Conservation (phyloP, 2,329 filamentous ascomycete species). For the Ilyonectria destructans region DNA sequence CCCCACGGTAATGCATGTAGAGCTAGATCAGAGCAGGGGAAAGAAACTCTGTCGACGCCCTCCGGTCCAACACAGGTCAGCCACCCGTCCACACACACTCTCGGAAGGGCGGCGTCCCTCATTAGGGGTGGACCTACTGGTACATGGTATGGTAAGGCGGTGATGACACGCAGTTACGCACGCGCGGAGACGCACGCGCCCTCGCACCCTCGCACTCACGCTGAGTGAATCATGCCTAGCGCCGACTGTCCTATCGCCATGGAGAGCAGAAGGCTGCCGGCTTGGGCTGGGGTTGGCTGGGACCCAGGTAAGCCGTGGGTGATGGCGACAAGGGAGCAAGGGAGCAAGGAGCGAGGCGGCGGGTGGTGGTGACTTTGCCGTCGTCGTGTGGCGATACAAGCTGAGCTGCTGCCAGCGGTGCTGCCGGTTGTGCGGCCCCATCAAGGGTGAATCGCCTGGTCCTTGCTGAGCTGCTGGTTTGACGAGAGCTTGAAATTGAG, state of each 20-base stretch:
- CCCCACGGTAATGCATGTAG: constrained; percentile 7
- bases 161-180: constrained; percentile 48
- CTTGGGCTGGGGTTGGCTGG: constrained; percentile 13
- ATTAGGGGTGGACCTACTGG: constrained; percentile 32
- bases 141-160: constrained; percentile 14
- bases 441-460: constrained; percentile 11
- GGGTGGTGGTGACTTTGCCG: constrained; percentile 12
- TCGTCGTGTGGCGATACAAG: constrained; percentile 27
- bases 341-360: constrained; percentile 4
- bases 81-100: constrained; percentile 34
- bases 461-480: constrained; percentile 18
- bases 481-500: constrained; percentile 9
- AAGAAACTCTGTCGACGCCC: constrained; percentile 12
- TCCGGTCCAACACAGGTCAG: constrained; percentile 32
- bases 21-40: constrained; percentile 15
- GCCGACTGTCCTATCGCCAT: constrained; percentile 9
- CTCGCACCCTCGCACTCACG: constrained; percentile 14
- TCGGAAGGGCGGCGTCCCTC: constrained; percentile 39
- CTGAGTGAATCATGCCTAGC: constrained; percentile 23
- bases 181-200: constrained; percentile 24
- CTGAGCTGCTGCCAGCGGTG: constrained; percentile 12
- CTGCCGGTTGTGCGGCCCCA: constrained; percentile 22
- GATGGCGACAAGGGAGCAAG: background rate
- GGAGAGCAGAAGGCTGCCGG: constrained; percentile 19
- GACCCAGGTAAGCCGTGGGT: background rate